These are phyloP conservation scores for Fusarium oxysporum DNA, from an alignment of 2,329 filamentous ascomycete genomes.

Conservation along the genomic window DNA sequence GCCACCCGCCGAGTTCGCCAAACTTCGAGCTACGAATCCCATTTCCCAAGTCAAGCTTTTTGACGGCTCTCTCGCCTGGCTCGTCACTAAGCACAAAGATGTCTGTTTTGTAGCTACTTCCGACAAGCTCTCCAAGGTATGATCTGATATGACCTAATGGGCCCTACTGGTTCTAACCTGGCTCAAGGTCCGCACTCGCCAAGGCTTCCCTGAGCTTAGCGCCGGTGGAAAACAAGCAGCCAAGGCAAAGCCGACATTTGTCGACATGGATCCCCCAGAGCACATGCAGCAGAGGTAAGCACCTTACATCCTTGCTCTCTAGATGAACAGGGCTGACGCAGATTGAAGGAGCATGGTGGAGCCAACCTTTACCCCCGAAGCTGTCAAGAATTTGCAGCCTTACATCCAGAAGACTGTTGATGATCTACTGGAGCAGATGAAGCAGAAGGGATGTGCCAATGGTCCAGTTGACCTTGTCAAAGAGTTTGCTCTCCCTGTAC, in stretches of 20 bases:
- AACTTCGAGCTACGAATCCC: constrained; percentile 56
- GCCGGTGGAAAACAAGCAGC: constrained; percentile 60
- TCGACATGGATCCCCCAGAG: constrained; percentile 62
- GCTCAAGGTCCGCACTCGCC: constrained; percentile 52
- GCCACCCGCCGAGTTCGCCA: constrained; percentile 58
- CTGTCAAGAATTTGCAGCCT: constrained; percentile 55
- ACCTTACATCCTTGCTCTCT: neutral
- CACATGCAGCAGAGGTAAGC: constrained; percentile 58
- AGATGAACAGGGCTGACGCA: neutral
- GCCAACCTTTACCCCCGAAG: constrained; percentile 54
- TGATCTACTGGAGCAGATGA: constrained; percentile 55
- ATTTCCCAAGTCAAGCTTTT: constrained; percentile 59
- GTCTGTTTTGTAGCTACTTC: constrained; percentile 59
- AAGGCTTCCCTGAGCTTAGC: constrained; percentile 61
- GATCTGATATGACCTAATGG: neutral
- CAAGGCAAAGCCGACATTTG: constrained; percentile 62
- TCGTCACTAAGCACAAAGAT: constrained; percentile 61
- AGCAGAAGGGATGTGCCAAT: constrained; percentile 48
- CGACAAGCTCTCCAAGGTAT: constrained; percentile 59
- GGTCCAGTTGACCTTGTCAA: constrained; percentile 59
- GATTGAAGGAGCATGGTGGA: constrained; percentile 58
- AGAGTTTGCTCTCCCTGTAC: constrained; percentile 60
- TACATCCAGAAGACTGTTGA: constrained; percentile 60
- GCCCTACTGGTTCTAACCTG: neutral
- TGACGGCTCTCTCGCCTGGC: constrained; percentile 60